These are phyloP conservation scores for Thalassiosira livingstoniorum DNA, from an alignment of 352 stramenopile genomes.

Conservation along the genomic window DNA sequence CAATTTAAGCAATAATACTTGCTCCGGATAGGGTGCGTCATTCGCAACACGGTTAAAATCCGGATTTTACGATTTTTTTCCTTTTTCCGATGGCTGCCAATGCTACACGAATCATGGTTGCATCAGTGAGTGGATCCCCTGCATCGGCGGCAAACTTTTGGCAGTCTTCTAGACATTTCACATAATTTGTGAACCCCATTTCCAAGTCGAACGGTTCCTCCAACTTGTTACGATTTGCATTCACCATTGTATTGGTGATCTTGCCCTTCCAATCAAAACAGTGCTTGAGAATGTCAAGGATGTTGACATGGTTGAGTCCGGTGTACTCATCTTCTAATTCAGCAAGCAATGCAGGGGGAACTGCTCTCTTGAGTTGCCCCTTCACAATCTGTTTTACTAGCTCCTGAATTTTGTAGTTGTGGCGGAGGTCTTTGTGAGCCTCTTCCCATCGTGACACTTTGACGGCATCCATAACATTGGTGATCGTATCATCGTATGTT, in stretches of 20 bases:
- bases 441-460: not conserved
- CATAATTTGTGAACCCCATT: not conserved
- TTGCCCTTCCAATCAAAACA: not conserved
- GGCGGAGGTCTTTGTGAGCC: not conserved
- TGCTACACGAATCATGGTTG: not conserved
- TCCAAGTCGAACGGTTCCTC: not conserved
- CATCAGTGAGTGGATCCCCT: not conserved
- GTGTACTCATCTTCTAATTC: not conserved
- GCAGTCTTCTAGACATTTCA: not conserved
- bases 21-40: too few species aligned
- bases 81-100: not conserved
- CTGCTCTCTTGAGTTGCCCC: too few species aligned
- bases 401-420: not conserved
- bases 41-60: too few species aligned
- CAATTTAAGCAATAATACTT: too few species aligned
- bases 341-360: too few species aligned
- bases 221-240: not conserved
- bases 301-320: not conserved
- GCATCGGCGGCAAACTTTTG: not conserved
- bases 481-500: not conserved
- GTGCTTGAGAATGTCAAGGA: not conserved
- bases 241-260: not conserved
- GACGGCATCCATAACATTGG: not conserved
- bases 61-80: too few species aligned
- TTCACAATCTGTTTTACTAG: not conserved